Evolutionary conservation across 129 eudicot species (phyloP), one percentile per base, ranked within the genome.

Genomic region (Dittrichia graveolens): DNA sequence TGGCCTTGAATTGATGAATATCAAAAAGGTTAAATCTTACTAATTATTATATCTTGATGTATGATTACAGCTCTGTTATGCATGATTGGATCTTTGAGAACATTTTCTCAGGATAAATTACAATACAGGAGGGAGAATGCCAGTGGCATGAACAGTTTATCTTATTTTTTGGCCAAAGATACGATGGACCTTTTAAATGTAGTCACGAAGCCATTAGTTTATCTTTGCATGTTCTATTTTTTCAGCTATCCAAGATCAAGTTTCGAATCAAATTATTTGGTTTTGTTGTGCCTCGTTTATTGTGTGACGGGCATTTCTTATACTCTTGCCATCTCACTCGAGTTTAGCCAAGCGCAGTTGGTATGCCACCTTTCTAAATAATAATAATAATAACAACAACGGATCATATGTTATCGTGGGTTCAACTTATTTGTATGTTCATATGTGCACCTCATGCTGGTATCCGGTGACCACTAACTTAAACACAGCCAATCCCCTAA

Each of bases 281-380:
- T 91, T 54, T 73, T 88, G 76, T 69, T 95, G 70, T 90, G 96
- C 79, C 99, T 95, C 9, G 89, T 95, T 4, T 95, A 95, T 70
- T 95, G 99, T 38, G 99, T 95, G 13, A 95, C 97, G 42, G 99
- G 99, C 78, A 78, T 95, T 39, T 96, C 92, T 55, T 95, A 95
- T 78, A 82, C 80, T 0, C 86, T 95, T 57, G 97, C 99, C 42
- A 88, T 95, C 79, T 76, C 79, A 44, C 85, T 95, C 37, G 97
- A 84, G 70, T 86, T 89, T n/a, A 75, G 85, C 83, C 99, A 85
- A 65, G 99, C 99, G 31, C 99, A 95, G 76, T 78, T 95, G 94
- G 99, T 95, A 79, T 14, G 59, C 10, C 24, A 0, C 40, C 47
- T 67, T 70, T 64, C 12, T 46, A 49, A 9, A 55, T 57, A 75